These are phyloP conservation scores for Magnaporthiopsis incrustans DNA, from an alignment of 2,329 filamentous ascomycete genomes.

Conservation along the genomic window DNA sequence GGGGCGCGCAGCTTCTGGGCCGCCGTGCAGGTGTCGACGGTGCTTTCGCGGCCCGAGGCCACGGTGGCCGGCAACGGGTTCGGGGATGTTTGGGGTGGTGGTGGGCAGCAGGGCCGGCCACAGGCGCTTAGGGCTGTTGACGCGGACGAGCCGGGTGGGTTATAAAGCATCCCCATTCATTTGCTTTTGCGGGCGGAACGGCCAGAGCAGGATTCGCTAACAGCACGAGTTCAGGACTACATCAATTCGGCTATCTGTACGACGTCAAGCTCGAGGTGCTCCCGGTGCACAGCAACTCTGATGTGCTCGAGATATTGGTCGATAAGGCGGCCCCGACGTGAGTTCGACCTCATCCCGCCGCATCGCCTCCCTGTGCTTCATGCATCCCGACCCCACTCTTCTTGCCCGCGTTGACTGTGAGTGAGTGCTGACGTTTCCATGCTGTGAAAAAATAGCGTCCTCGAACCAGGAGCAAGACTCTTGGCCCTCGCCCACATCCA, in stretches of 20 bases:
- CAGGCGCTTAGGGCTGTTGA: conserved; percentile 6
- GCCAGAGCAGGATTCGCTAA: no score
- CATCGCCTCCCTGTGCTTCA: no score
- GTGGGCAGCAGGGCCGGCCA: conserved; percentile 7
- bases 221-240: conserved; percentile 12
- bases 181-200: not conserved
- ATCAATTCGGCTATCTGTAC: conserved; percentile 40
- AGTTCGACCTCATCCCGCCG: not conserved
- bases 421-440: not conserved
- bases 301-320: conserved; percentile 37
- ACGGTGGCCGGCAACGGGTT: conserved; percentile 14
- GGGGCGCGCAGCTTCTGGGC: conserved; percentile 35
- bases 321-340: conserved; percentile 35
- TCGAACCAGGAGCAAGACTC: conserved; percentile 3
- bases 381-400: no score
- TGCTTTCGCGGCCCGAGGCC: conserved; percentile 16
- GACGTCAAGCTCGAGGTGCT: conserved; percentile 38
- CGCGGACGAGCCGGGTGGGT: conserved; percentile 12
- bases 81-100: conserved; percentile 9
- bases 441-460: not conserved
- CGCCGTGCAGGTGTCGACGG: conserved; percentile 38
- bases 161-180: not conserved
- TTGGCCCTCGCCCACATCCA: conserved; percentile 41
- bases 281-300: conserved; percentile 28
- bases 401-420: not conserved